Evolutionary conservation across 2,329 filamentous ascomycete genomes (phyloP), one percentile per base, ranked within the genome.

Genomic region (Stagonosporopsis cucurbitacearum): DNA sequence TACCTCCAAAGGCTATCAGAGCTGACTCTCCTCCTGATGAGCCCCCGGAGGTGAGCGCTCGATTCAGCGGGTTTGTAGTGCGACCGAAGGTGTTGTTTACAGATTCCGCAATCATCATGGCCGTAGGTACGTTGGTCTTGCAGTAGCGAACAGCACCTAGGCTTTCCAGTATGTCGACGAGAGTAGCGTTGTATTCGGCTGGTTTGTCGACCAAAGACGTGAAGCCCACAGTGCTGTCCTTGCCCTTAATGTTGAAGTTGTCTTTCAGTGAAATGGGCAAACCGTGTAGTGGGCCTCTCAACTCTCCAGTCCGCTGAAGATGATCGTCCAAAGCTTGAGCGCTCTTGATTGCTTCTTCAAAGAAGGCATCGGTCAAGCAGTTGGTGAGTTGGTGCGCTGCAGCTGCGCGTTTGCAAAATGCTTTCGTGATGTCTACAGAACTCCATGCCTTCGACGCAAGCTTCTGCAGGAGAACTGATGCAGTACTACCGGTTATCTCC

Each of bases 51-150:
- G 86, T 88, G 3, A 85, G 77, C 2, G 74, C 74, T 22, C 84
- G 80, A 66, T 88, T 88, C 6, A 76, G 74, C 0, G 88, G 88
- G 66, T 88, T 88, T 20, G 85, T 69, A 0, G 85, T 88, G 12
- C 85, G 79, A 8, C 87, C 88, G 63, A 86, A 85, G 2, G 84
- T 78, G 62, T 88, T 87, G 73, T 89, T 89, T 15, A 87, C 84
- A 1, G 80, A 84, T 68, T 89, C 87, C 12, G 85, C 82, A 47
- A 88, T 87, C 86, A 90, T 88, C 81, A 88, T 86, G 12, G 85
- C 85, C 1, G 85, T 87, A 0, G 88, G 87, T 2, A 90, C 78
- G 63, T 89, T 90, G 0, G 88, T 90, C 73, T 90, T 90, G 61
- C 84, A 81, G 61, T 90, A 88, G n/a, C 88, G 75, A 0, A 91